Percentiles rank a stretch among this genome's conserved stretches.
These are phyloP conservation scores for Malus fusca DNA, from an alignment of 306 rosid species.

Conservation along the genomic window DNA sequence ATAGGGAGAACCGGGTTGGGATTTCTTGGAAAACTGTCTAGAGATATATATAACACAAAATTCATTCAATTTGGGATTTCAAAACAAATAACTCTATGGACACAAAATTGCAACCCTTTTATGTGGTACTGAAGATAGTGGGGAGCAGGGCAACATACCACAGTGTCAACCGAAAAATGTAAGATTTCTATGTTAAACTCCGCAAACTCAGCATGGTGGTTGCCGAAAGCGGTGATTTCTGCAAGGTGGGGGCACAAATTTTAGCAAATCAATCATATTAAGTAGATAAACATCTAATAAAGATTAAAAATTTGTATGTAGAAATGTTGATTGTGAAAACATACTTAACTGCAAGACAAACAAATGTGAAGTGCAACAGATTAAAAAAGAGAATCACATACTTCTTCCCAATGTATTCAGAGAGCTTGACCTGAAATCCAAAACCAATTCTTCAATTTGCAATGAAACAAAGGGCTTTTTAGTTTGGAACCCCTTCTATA, in stretches of 20 bases:
- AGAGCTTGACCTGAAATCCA: constrained; percentile 67
- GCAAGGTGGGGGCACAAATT: constrained; percentile 7
- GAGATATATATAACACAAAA: too few species aligned
- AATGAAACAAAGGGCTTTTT: neutral
- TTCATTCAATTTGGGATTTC: too few species aligned
- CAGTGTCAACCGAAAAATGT: constrained; percentile 86
- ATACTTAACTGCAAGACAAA: constrained; percentile 88
- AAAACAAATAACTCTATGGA: too few species aligned
- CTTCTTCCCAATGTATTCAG: constrained; percentile 88
- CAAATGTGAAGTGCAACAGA: constrained; percentile 91
- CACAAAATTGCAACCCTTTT: too few species aligned
- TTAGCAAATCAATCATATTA: neutral
- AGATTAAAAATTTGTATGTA: neutral
- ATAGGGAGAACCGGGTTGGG: too few species aligned
- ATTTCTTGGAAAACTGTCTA: too few species aligned
- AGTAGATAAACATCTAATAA: neutral
- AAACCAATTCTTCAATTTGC: neutral
- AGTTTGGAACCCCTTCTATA: too few species aligned
- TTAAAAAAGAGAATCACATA: constrained; percentile 89
- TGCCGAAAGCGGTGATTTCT: constrained; percentile 94
- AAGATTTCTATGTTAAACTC: constrained; percentile 63
- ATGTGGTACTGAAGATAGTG: neutral
- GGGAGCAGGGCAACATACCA: constrained; percentile 37
- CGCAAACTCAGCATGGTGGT: constrained; percentile 65
- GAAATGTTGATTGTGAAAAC: constrained; percentile 16